Conservation (phyloP, 1,284 basidiomycete species). For the Athelia psychrophila region DNA sequence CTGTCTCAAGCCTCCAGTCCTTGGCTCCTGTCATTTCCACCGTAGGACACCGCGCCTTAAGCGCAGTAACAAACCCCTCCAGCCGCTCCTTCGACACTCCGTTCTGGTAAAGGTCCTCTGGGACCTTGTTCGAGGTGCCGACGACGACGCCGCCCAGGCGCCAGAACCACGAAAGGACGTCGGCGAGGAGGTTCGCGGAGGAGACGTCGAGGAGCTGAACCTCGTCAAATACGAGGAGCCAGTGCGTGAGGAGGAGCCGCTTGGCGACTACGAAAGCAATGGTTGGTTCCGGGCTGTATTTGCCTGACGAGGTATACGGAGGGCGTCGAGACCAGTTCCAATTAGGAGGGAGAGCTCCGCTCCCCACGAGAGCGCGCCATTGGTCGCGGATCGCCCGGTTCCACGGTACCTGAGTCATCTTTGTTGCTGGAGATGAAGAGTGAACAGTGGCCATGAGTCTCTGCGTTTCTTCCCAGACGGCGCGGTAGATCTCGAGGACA, state of each 20-base stretch:
- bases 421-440: constrained; percentile 5
- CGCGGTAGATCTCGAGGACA: constrained; percentile 65
- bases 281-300: constrained; percentile 20
- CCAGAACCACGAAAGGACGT: constrained; percentile 76
- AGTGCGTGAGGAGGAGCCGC: constrained; percentile 48
- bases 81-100: constrained; percentile 66
- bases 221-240: constrained; percentile 69
- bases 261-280: constrained; percentile 45
- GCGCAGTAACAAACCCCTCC: constrained; percentile 60
- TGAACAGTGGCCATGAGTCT: constrained; percentile 34
- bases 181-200: constrained; percentile 62
- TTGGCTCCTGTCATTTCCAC: constrained; percentile 43
- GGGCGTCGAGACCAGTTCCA: constrained; percentile 29
- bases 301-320: background rate
- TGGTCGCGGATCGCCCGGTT: constrained; percentile 34
- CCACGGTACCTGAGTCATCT: constrained; percentile 21
- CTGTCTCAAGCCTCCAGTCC: constrained; percentile 23
- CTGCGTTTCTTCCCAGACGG: constrained; percentile 56
- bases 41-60: constrained; percentile 63
- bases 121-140: constrained; percentile 55
- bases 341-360: constrained; percentile 38
- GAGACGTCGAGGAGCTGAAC: constrained; percentile 72
- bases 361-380: constrained; percentile 26
- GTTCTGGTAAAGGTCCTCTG: constrained; percentile 68
- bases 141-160: constrained; percentile 69